These are phyloP conservation scores for Ormosia semicastrata DNA, from an alignment of 306 rosid species.

Conservation along the genomic window DNA sequence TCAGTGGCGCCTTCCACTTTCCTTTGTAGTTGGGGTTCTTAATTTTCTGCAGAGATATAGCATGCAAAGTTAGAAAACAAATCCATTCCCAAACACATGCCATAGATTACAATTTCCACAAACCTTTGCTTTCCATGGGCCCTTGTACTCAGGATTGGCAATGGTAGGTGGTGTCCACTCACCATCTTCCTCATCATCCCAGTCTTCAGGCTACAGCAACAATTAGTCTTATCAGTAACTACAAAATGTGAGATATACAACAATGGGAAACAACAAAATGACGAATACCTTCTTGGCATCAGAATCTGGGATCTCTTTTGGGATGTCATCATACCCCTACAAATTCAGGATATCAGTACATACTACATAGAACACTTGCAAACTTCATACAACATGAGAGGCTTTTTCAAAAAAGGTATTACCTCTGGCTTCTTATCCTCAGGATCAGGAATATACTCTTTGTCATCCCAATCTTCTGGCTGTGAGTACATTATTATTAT, in stretches of 20 bases:
- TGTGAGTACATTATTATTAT: conserved; percentile 29
- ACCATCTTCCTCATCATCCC: conserved; percentile 99
- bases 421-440: conserved; percentile 99
- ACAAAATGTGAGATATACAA: not conserved
- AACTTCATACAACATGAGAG: not conserved
- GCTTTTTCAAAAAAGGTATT: not conserved
- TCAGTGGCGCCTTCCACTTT: conserved; percentile 96
- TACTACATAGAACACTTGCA: not conserved
- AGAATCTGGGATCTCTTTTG: conserved; percentile 73
- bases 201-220: conserved; percentile 84
- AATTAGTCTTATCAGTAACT: conserved; percentile 24
- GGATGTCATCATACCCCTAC: conserved; percentile 94
- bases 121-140: conserved; percentile 97
- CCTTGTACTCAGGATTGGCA: conserved; percentile 96
- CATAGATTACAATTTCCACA: conserved; percentile 16
- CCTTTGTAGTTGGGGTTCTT: conserved; percentile 94
- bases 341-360: conserved; percentile 19
- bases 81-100: not conserved
- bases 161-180: conserved; percentile 98
- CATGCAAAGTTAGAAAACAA: conserved; percentile 19
- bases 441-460: conserved; percentile 91
- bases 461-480: conserved; percentile 99
- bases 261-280: not conserved
- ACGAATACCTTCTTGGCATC: conserved; percentile 88
- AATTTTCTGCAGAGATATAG: conserved; percentile 59